Evolutionary conservation across 140 eudicot species (phyloP).

Genomic region (Oenanthe javanica): DNA sequence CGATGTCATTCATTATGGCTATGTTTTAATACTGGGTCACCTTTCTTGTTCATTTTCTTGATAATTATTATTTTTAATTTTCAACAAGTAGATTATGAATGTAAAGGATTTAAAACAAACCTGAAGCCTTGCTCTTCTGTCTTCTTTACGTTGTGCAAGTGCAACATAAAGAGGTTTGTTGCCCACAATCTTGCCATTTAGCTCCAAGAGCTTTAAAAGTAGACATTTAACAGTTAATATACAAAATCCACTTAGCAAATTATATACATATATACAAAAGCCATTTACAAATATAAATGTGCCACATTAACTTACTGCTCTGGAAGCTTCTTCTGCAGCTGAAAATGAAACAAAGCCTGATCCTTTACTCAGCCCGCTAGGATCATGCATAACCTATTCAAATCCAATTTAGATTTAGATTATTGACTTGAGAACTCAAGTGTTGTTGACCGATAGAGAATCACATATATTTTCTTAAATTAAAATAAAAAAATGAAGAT

Average conservation of each 20-base stretch:
- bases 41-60: neutral
- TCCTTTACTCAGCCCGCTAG: constrained; percentile 48
- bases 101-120: constrained; percentile 16
- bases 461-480: neutral
- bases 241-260: neutral
- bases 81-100: neutral
- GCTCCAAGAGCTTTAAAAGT: constrained; percentile 38
- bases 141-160: constrained; percentile 60
- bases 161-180: constrained; percentile 61
- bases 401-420: neutral
- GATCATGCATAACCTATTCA: constrained; percentile 52
- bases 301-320: constrained; percentile 43
- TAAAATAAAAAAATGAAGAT: neutral
- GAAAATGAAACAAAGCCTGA: constrained; percentile 71
- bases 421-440: neutral
- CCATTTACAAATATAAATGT: neutral
- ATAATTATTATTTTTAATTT: neutral
- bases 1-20: neutral
- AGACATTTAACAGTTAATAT: neutral
- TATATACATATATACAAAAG: neutral
- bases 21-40: neutral
- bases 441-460: neutral
- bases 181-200: constrained; percentile 60
- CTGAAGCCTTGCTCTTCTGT: constrained; percentile 58
- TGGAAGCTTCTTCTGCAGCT: constrained; percentile 56